Evolutionary conservation across 202 grass and related monocot species (phyloP).

Genomic region (Miscanthus sacchariflorus): DNA sequence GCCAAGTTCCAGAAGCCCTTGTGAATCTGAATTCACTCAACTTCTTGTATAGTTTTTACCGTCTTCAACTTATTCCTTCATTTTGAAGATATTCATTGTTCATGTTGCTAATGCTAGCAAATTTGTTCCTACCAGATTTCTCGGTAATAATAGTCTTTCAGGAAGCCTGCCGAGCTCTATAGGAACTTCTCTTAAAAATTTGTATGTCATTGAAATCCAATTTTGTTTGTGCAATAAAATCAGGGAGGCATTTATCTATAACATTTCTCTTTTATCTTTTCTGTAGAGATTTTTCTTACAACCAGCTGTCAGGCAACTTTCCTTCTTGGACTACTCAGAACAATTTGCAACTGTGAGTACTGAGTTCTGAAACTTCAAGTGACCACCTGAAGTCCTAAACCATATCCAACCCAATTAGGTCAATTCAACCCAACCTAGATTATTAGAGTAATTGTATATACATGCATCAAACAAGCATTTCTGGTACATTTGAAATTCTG

Average conservation of each 20-base stretch:
- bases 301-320: conserved; percentile 77
- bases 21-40: conserved; percentile 57
- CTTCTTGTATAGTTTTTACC: conserved; percentile 67
- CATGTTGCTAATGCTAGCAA: conserved; percentile 16
- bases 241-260: conserved; percentile 28
- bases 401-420: background rate
- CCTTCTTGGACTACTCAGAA: conserved; percentile 67
- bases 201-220: conserved; percentile 52
- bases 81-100: background rate
- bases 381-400: background rate
- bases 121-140: conserved; percentile 55
- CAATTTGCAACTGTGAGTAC: conserved; percentile 72
- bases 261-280: conserved; percentile 14
- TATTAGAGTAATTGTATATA: conserved; percentile 18
- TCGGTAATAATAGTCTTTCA: conserved; percentile 87
- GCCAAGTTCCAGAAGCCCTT: conserved; percentile 66
- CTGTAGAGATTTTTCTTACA: conserved; percentile 92
- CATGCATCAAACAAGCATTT: conserved; percentile 1
- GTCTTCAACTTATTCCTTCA: conserved; percentile 30
- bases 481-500: conserved; percentile 11
- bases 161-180: conserved; percentile 73
- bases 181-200: conserved; percentile 51
- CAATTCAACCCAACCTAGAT: background rate
- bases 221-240: conserved; percentile 33
- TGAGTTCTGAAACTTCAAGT: conserved; percentile 37